These are phyloP conservation scores for Biscogniauxia sp. DNA, from an alignment of 2,329 filamentous ascomycete genomes.

Conservation along the genomic window DNA sequence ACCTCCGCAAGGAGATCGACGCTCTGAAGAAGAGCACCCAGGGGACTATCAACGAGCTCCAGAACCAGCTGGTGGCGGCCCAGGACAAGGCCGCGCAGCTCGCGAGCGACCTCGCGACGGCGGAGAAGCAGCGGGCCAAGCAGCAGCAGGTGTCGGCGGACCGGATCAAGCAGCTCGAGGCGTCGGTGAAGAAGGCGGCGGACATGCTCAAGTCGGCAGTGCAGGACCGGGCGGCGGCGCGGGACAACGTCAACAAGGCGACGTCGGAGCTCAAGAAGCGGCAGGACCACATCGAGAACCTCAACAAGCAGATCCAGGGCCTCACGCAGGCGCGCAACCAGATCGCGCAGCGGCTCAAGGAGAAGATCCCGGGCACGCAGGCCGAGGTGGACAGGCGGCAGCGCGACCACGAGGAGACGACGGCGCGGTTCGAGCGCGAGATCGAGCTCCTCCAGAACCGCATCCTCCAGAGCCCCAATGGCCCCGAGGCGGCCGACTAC, in stretches of 20 bases:
- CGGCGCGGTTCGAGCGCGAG: background rate
- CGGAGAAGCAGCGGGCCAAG: background rate
- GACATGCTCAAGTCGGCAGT: background rate
- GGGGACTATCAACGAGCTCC: background rate
- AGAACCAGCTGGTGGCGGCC: background rate
- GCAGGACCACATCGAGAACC: background rate
- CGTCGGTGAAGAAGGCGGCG: background rate
- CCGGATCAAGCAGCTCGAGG: background rate
- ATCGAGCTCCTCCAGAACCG: background rate
- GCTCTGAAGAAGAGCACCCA: background rate
- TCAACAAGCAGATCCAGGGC: background rate
- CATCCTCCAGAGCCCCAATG: background rate
- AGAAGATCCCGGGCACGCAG: background rate
- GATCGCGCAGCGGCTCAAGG: background rate
- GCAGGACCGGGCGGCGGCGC: too few species aligned
- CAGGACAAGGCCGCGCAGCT: background rate
- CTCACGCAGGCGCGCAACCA: too few species aligned
- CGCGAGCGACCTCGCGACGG: background rate
- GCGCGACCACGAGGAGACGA: background rate
- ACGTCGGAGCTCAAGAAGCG: background rate
- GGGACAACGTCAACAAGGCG: too few species aligned
- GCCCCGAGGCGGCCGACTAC: background rate
- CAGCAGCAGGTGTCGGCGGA: background rate
- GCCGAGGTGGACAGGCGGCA: conserved; percentile 5
- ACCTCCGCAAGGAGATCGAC: background rate